Base-by-base conservation (phyloP, 352 stramenopile genomes). In the Pythium guiyangense region DNA sequence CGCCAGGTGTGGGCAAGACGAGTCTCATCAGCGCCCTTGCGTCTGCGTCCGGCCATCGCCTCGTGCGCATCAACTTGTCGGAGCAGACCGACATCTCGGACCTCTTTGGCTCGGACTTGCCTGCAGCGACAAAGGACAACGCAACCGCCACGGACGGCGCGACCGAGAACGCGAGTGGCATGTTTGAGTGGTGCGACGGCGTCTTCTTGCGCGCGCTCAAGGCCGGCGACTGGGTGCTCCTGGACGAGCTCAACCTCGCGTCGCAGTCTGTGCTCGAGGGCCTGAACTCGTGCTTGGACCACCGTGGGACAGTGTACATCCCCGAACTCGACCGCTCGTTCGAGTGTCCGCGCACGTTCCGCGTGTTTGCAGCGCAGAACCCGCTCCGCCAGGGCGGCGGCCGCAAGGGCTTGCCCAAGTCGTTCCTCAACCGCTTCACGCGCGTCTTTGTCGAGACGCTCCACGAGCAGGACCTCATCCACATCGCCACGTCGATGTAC, bases 81-180 rank as follows among this genome's bases (percentile, higher is more conserved):
- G 98, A 99, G 69, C 97, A 99, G 74, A 99, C 97, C 3, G 98
- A 99, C 64, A 98, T 99, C 57, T 97, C 96, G 14, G 98, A 99
- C 72, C 81, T 99, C 15, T 98, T 99, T 74, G 98, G 98, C 25
- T 98, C 92, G 4, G 97, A 99, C 74, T 74, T 99, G 26, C 98
- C 98, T 20, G 86, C 97, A 40, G 78, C 89, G 20, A 84, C 76
- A n/a, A 70, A 58, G 15, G 70, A 60, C 10, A 62, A 29, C 6
- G 49, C 42, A n/a, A 47, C 18, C 12, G 42, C 71, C 4, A 56
- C 69, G 25, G 57, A 49, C 0, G 55, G 51, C n/a, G 53, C 14
- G 22, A 66, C 2, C 12, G 45, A 40, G 2, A 54, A 18, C 8
- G 52, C 64, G 9, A 87, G 66, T 27, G 74, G 73, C 3, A 81